phyloP scores from a whole-genome alignment of 1,139 yeast species.

The Arxiozyma telluris region DNA sequence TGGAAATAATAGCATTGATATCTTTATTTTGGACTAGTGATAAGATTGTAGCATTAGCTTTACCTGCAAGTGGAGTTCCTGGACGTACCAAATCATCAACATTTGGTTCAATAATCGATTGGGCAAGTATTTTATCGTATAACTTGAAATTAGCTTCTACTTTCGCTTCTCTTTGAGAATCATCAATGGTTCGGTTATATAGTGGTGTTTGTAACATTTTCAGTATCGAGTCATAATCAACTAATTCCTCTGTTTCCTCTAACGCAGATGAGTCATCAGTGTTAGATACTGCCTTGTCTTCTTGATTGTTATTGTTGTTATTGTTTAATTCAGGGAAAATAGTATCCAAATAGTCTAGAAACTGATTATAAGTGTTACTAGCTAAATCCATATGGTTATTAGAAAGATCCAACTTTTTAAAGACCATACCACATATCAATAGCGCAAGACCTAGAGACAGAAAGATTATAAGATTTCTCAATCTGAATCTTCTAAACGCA shows the following conservation, averaged over 20 bases:
- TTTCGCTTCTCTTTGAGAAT: conserved; percentile 23
- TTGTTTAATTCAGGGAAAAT: background rate
- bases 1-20: conserved; percentile 37
- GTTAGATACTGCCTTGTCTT: background rate
- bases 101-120: conserved; percentile 41
- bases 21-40: conserved; percentile 66
- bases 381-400: background rate
- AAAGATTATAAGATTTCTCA: background rate
- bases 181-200: conserved; percentile 4
- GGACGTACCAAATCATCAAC: conserved; percentile 32
- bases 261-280: background rate
- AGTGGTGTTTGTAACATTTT: conserved; percentile 10
- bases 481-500: background rate
- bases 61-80: conserved; percentile 15
- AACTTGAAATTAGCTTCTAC: conserved; percentile 32
- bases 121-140: conserved; percentile 31
- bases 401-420: background rate
- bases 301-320: background rate
- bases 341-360: background rate
- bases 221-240: conserved; percentile 2
- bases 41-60: conserved; percentile 65
- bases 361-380: background rate
- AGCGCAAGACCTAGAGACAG: background rate
- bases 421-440: background rate
- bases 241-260: conserved; percentile 1